Evolutionary conservation across 768 basidiomycete genomes (phyloP).

Genomic region (Phanerochaete carnosa): DNA sequence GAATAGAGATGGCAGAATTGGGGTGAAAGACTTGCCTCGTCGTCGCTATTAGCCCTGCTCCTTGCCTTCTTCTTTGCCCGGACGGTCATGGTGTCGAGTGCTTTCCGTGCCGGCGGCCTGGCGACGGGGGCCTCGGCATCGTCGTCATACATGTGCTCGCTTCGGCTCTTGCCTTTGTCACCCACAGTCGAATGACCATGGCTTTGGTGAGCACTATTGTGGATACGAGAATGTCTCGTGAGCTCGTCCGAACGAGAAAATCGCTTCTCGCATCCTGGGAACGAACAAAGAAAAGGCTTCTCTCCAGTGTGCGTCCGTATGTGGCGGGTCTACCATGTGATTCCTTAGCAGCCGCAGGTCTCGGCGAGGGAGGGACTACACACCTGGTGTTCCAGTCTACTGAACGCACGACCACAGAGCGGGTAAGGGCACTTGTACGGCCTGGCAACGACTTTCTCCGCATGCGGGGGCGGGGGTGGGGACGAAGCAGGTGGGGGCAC

Average conservation of each 20-base stretch:
- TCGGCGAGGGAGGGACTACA: constrained; percentile 20
- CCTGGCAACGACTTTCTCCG: constrained; percentile 47
- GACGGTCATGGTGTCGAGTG: constrained; percentile 8
- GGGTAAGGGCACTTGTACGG: constrained; percentile 97
- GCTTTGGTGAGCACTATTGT: constrained; percentile 55
- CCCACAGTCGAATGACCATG: constrained; percentile 3
- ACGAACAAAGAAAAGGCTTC: constrained; percentile 92
- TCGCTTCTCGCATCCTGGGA: constrained; percentile 94
- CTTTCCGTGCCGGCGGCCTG: constrained; percentile 4
- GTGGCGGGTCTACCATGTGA: constrained; percentile 75
- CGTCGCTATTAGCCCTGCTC: constrained; percentile 77
- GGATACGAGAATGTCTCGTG: constrained; percentile 93
- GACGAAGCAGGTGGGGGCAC: constrained; percentile 17
- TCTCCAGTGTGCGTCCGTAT: constrained; percentile 98
- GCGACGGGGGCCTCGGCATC: constrained; percentile 8
- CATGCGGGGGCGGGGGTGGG: constrained; percentile 19
- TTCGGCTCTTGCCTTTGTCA: constrained; percentile 28
- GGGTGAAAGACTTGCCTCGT: constrained; percentile 59
- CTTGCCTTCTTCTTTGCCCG: constrained; percentile 73
- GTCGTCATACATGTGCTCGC: constrained; percentile 20
- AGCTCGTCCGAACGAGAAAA: constrained; percentile 99
- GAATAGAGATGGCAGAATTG: background rate
- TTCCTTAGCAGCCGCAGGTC: background rate
- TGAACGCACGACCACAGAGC: constrained; percentile 93
- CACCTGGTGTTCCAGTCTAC: constrained; percentile 94